Conservation (phyloP, 768 basidiomycete species). For the Mycena maculata region DNA sequence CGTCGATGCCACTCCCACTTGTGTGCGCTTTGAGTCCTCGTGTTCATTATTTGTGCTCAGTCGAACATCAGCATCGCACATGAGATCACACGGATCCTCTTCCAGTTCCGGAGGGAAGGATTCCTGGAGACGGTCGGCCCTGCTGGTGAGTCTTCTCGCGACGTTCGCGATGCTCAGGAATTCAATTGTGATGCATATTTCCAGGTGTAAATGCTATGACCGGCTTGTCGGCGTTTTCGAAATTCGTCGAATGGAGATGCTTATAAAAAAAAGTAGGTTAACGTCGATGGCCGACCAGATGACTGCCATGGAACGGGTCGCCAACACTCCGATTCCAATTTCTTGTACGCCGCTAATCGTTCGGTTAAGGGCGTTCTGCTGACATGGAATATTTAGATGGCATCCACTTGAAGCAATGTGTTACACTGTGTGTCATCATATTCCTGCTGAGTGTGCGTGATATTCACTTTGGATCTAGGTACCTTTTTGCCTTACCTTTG, state of each 20-base stretch:
- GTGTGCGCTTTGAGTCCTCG: slow-evolving; percentile 57
- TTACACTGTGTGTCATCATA: too few species aligned
- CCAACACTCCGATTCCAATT: slow-evolving; percentile 85
- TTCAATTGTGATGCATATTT: slow-evolving; percentile 2
- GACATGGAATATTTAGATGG: slow-evolving; percentile 63
- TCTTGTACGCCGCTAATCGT: slow-evolving; percentile 62
- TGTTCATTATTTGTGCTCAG: not conserved
- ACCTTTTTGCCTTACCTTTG: slow-evolving; percentile 91
- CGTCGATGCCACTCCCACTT: slow-evolving; percentile 84
- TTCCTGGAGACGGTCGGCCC: slow-evolving; percentile 91
- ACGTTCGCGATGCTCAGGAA: not conserved
- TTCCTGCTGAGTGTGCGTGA: too few species aligned
- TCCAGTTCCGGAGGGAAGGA: slow-evolving; percentile 82
- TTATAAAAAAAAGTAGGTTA: slow-evolving; percentile 56
- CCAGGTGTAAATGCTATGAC: slow-evolving; percentile 84
- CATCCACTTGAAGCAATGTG: slow-evolving; percentile 94
- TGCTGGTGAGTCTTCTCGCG: slow-evolving; percentile 63
- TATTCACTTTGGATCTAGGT: too few species aligned
- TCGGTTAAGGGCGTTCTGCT: slow-evolving; percentile 18
- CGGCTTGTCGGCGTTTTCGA: slow-evolving; percentile 58
- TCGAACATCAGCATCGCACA: slow-evolving; percentile 74
- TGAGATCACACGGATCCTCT: slow-evolving; percentile 77
- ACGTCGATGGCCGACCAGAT: slow-evolving; percentile 89
- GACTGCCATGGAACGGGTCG: slow-evolving; percentile 89
- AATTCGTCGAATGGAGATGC: not conserved